A percentile compares a stretch with the other conserved stretches of the same genome.
Conservation (phyloP, 2,329 filamentous ascomycete species). For the Ceratocystis harringtonii region DNA sequence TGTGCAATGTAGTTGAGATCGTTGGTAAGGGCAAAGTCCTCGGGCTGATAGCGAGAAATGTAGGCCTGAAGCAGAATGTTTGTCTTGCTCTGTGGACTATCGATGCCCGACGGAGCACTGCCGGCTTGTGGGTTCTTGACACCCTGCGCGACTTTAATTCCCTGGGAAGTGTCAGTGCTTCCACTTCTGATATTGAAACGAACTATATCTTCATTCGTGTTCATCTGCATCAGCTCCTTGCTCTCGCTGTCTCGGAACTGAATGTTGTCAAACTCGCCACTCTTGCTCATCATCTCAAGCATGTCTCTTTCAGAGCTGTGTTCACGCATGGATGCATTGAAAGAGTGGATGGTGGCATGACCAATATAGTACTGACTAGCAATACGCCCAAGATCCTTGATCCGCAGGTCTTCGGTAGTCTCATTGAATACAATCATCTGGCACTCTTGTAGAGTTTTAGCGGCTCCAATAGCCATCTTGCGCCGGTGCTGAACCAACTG, state of each 20-base stretch:
- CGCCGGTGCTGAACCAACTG: conserved; percentile 72
- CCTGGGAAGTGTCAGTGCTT: no score
- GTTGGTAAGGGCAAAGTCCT: conserved; percentile 86
- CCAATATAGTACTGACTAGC: conserved; percentile 95
- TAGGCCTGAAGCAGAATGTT: conserved; percentile 91
- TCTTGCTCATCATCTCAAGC: conserved; percentile 92
- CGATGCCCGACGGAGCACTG: conserved; percentile 29
- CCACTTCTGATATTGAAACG: conserved; percentile 25
- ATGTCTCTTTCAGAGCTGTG: conserved; percentile 81
- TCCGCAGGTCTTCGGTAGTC: conserved; percentile 70
- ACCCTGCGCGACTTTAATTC: no score
- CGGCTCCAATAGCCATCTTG: conserved; percentile 76
- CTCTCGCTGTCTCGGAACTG: conserved; percentile 82
- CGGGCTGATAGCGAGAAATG: conserved; percentile 72
- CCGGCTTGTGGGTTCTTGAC: no score
- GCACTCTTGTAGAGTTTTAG: conserved; percentile 70
- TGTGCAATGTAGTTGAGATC: conserved; percentile 92
- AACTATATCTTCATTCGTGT: conserved; percentile 37
- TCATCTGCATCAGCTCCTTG: conserved; percentile 66
- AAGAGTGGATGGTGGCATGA: conserved; percentile 85
- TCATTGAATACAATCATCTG: conserved; percentile 99
- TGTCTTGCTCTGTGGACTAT: conserved; percentile 72
- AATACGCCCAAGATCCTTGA: conserved; percentile 91
- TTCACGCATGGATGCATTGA: conserved; percentile 87
- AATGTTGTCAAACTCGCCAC: conserved; percentile 94